A percentile compares a stretch with the other conserved stretches of the same genome.
phyloP scores from a whole-genome alignment of 106 monocot species.

The Phalaenopsis equestris region DNA sequence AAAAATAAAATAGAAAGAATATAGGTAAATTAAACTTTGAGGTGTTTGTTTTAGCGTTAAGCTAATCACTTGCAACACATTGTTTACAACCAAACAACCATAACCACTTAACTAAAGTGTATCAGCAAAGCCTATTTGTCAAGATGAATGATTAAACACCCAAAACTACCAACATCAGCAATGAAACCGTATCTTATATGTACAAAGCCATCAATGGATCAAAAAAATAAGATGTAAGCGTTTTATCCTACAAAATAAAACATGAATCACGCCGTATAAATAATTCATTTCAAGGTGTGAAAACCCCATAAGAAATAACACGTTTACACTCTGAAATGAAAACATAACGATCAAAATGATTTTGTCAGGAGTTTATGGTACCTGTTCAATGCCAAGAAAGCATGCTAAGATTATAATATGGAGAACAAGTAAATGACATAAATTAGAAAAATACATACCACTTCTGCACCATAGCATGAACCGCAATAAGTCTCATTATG shows the following conservation, averaged over 20 bases:
- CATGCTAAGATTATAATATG: background rate
- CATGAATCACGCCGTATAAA: background rate
- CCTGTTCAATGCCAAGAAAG: background rate
- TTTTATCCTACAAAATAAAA: background rate
- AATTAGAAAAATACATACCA: slow-evolving; percentile 22
- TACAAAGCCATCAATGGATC: background rate
- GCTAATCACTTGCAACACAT: too few species aligned
- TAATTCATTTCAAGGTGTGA: background rate
- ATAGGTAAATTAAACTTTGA: too few species aligned
- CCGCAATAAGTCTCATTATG: slow-evolving; percentile 96
- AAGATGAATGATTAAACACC: background rate
- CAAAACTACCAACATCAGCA: background rate
- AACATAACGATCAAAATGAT: background rate
- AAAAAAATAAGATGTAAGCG: background rate
- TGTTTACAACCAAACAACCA: too few species aligned
- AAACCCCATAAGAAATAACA: background rate
- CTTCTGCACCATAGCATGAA: slow-evolving; percentile 40
- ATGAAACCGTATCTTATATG: background rate
- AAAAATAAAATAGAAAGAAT: too few species aligned
- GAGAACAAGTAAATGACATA: slow-evolving; percentile 4
- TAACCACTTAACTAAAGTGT: too few species aligned
- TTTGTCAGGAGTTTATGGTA: background rate
- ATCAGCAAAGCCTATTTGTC: background rate
- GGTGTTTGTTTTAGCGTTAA: background rate
- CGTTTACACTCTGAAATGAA: background rate